Evolutionary conservation across 176 grass and related monocot species (phyloP).

Genomic region (Paspalum vaginatum): DNA sequence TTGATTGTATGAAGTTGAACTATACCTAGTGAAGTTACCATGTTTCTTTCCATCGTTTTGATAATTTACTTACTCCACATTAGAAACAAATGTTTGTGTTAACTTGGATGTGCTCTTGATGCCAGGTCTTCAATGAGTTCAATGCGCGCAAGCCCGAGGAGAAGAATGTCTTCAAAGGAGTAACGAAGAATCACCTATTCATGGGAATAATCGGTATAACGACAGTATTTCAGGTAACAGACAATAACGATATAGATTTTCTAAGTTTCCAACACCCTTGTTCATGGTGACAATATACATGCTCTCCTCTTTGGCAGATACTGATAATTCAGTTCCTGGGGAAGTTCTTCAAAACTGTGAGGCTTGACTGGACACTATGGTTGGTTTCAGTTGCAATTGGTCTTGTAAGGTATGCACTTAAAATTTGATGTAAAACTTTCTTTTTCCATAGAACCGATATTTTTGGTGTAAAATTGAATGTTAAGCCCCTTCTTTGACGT

Average conservation of each 20-base stretch:
- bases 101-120: slow-evolving; percentile 18
- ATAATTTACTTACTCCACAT: not conserved
- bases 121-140: slow-evolving; percentile 95
- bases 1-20: not conserved
- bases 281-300: slow-evolving; percentile 18
- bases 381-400: slow-evolving; percentile 81
- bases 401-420: slow-evolving; percentile 63
- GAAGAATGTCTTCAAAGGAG: slow-evolving; percentile 78
- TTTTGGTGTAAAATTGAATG: slow-evolving; percentile 10
- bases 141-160: slow-evolving; percentile 92
- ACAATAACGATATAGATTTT: not conserved
- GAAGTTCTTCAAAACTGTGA: slow-evolving; percentile 86
- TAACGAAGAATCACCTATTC: slow-evolving; percentile 79
- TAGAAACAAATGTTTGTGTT: not conserved
- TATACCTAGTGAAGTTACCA: not conserved
- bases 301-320: slow-evolving; percentile 50
- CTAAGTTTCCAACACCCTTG: slow-evolving; percentile 1
- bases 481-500: not conserved
- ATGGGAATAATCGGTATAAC: slow-evolving; percentile 80
- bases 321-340: slow-evolving; percentile 94
- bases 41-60: not conserved
- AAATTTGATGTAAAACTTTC: not conserved
- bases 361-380: slow-evolving; percentile 87
- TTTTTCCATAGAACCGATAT: no score
- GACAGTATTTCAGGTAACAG: slow-evolving; percentile 71